Percentiles rank a stretch among this genome's conserved stretches.
phyloP scores from a whole-genome alignment of 495 filamentous ascomycete genomes.

The Xylaria nigripes region DNA sequence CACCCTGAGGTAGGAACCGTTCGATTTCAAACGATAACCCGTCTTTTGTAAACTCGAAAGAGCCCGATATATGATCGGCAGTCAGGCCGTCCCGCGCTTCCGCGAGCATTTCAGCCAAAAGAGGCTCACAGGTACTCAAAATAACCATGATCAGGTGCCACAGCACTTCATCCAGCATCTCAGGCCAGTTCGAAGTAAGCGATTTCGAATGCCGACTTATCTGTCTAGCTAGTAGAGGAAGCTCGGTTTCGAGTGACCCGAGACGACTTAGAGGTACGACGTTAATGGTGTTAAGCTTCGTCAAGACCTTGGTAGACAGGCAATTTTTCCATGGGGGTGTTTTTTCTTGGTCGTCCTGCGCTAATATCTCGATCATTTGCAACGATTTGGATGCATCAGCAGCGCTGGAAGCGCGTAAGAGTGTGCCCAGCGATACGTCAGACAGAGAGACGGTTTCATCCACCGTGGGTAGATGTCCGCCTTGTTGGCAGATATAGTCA shows the following conservation, averaged over 20 bases:
- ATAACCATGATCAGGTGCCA: constrained; percentile 43
- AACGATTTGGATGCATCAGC: constrained; percentile 29
- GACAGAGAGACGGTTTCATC: constrained; percentile 37
- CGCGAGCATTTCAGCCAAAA: constrained; percentile 8
- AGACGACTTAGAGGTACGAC: constrained; percentile 53
- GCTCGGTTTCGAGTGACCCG: constrained; percentile 56
- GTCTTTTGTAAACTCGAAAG: constrained; percentile 9
- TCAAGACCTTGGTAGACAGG: constrained; percentile 48
- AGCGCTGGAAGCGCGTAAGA: constrained; percentile 37
- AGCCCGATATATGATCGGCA: background rate
- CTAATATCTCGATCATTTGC: constrained; percentile 37
- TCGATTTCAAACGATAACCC: constrained; percentile 20
- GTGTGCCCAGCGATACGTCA: constrained; percentile 33
- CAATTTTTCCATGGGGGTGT: constrained; percentile 43
- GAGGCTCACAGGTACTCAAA: constrained; percentile 31
- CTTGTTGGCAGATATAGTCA: constrained; percentile 19
- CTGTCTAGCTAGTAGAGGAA: constrained; percentile 50
- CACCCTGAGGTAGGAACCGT: constrained; percentile 2
- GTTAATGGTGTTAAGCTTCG: constrained; percentile 45
- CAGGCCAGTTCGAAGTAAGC: constrained; percentile 40
- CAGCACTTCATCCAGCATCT: constrained; percentile 40
- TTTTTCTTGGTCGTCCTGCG: constrained; percentile 25
- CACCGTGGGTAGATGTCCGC: background rate
- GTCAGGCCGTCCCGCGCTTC: background rate
- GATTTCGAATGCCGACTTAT: constrained; percentile 40